Conservation (phyloP, 1,139 yeast genomes). For the Sugiyamaella grinbergsii region DNA sequence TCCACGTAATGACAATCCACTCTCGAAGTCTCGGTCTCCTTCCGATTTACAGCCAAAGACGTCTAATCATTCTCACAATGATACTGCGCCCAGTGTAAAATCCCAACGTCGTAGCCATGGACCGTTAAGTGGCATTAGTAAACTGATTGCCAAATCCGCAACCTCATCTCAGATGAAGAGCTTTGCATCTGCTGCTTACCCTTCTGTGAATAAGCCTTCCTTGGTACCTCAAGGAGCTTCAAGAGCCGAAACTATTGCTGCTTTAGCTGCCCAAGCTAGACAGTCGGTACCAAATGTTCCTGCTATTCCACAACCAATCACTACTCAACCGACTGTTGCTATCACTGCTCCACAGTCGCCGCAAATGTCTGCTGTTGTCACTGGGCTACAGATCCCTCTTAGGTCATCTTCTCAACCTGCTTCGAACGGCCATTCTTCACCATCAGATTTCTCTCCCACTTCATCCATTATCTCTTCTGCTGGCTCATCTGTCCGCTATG, state of each 20-base stretch:
- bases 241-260: conserved; percentile 13
- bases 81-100: neutral
- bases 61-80: conserved; percentile 1
- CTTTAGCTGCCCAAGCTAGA: conserved; percentile 13
- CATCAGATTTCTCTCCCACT: conserved; percentile 7
- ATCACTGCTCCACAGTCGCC: too few relatives aligned
- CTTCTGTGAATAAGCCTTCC: neutral
- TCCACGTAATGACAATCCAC: conserved; percentile 2
- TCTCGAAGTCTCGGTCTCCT: conserved; percentile 8
- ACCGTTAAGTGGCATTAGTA: conserved; percentile 15
- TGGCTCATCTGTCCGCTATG: conserved; percentile 10
- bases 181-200: conserved; percentile 18
- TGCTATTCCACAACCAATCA: conserved; percentile 1
- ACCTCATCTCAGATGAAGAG: conserved; percentile 17
- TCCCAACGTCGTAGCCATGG: conserved; percentile 12
- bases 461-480: conserved; percentile 7
- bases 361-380: too few relatives aligned
- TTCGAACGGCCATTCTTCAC: neutral
- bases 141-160: conserved; percentile 13
- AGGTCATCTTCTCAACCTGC: neutral
- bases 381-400: too few relatives aligned
- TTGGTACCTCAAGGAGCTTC: conserved; percentile 8
- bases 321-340: neutral
- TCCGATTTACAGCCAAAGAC: conserved; percentile 8
- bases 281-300: conserved; percentile 10